Evolutionary conservation across 495 filamentous ascomycete species (phyloP).

Genomic region (Lindgomyces ingoldianus): DNA sequence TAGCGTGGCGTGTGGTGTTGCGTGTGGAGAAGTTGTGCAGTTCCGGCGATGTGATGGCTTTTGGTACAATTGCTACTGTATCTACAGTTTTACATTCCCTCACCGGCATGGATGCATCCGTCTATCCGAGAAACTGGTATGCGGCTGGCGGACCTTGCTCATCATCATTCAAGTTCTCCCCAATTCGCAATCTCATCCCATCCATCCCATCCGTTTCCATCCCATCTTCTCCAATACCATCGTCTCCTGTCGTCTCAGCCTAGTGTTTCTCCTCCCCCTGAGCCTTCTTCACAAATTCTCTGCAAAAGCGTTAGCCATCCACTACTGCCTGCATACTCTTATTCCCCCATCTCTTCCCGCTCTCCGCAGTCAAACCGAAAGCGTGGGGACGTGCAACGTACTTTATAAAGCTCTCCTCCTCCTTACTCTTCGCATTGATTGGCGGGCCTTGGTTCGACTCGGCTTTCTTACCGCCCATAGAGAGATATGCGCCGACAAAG

Average conservation of each 20-base stretch:
- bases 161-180: conserved; percentile 2
- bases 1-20: not conserved
- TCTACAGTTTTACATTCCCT: conserved; percentile 32
- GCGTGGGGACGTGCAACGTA: conserved; percentile 50
- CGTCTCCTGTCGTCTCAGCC: conserved; percentile 12
- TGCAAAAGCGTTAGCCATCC: conserved; percentile 20
- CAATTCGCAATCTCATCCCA: too few relatives aligned
- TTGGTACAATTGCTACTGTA: conserved; percentile 39
- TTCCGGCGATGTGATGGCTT: conserved; percentile 10
- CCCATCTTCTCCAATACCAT: not conserved
- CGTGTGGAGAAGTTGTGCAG: not conserved
- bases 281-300: conserved; percentile 41
- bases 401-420: conserved; percentile 98
- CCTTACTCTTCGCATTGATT: conserved; percentile 82
- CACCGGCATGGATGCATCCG: not conserved
- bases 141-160: not conserved
- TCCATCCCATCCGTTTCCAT: not conserved
- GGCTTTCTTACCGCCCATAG: conserved; percentile 65
- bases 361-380: not conserved
- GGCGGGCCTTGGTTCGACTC: conserved; percentile 59
- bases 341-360: not conserved
- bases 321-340: not conserved
- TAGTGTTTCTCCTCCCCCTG: conserved; percentile 54
- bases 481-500: conserved; percentile 58
- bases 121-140: conserved; percentile 1